Evolutionary conservation across 1,139 yeast genomes (phyloP), one percentile per base, ranked within the genome.

Genomic region (Pichia sp.): DNA sequence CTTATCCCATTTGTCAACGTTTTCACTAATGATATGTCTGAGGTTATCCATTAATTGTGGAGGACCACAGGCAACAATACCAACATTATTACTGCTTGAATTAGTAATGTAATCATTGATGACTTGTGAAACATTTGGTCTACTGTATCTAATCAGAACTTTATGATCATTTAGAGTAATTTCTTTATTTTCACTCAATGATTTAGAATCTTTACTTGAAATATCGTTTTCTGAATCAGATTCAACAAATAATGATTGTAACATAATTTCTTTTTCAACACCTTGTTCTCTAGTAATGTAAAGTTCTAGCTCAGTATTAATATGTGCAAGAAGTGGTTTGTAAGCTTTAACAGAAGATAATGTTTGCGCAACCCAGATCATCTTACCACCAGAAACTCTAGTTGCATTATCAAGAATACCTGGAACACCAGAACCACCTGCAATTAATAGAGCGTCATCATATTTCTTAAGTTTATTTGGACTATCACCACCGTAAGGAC

Each of bases 401-500:
- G 57, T 51, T 4, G 68, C 67, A 50, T 18, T 22, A 5, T 36
- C 39, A 2, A 36, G 20, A 15, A 36, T 25, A 24, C 35, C 34
- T 15, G 39, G 39, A 24, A 36, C 25, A 30, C 39, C 39, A 1
- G 79, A 76, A 34, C 89, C 89, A 47, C 88, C 84, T 1, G 81
- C 78, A 40, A 82, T 52, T 36, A 82, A 65, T 16, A 80, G 58
- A 4, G 70, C 64, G 40, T 70, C 72, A 39, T 76, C 78, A 55
- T 73, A 81, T 42, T 73, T 60, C 19, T 57, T 56, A 18, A 71
- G 56, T 54, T 30, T 37, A 3, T 33, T 14, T 0, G 33, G 29
- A 11, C 31, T 31, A 4, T 31, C 29, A 15, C 43, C 48, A 48
- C 86, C 82, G 53, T 80, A 80, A 0, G 87, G 85, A 0, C 87